phyloP scores from a whole-genome alignment of 805 yeast species.

The Myxozyma nipponensis region DNA sequence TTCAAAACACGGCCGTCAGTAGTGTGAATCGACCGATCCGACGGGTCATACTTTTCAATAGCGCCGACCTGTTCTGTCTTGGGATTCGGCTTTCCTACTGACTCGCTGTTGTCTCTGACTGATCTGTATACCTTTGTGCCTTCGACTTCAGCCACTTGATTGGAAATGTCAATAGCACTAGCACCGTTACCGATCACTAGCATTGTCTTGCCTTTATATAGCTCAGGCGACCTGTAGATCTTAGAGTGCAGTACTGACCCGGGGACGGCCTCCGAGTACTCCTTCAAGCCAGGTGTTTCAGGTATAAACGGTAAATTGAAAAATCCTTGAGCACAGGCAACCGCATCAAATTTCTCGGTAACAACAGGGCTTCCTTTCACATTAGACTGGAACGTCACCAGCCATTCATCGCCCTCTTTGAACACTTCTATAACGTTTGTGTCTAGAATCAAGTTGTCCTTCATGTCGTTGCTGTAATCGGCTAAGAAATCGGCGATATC shows the following conservation, averaged over 20 bases:
- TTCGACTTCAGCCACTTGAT: conserved; percentile 50
- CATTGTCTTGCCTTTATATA: conserved; percentile 46
- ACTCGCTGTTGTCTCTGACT: conserved; percentile 41
- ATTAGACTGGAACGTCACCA: conserved; percentile 35
- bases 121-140: conserved; percentile 47
- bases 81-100: conserved; percentile 29
- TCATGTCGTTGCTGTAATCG: conserved; percentile 49
- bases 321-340: conserved; percentile 62
- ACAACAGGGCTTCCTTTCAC: not conserved
- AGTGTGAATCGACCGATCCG: conserved; percentile 43
- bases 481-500: conserved; percentile 62
- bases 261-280: conserved; percentile 46
- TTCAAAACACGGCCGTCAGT: conserved; percentile 46
- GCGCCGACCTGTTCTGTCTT: conserved; percentile 45
- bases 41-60: conserved; percentile 41
- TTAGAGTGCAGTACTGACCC: conserved; percentile 55
- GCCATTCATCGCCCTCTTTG: conserved; percentile 43
- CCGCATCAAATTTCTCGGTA: conserved; percentile 48
- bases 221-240: conserved; percentile 47
- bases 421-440: conserved; percentile 47
- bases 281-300: conserved; percentile 48
- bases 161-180: conserved; percentile 70
- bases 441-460: conserved; percentile 43
- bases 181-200: conserved; percentile 75
- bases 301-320: conserved; percentile 63